Percentiles rank a stretch among this genome's conserved stretches.
Conservation (phyloP, 2,329 filamentous ascomycete genomes). For the Fusarium kyushuense region DNA sequence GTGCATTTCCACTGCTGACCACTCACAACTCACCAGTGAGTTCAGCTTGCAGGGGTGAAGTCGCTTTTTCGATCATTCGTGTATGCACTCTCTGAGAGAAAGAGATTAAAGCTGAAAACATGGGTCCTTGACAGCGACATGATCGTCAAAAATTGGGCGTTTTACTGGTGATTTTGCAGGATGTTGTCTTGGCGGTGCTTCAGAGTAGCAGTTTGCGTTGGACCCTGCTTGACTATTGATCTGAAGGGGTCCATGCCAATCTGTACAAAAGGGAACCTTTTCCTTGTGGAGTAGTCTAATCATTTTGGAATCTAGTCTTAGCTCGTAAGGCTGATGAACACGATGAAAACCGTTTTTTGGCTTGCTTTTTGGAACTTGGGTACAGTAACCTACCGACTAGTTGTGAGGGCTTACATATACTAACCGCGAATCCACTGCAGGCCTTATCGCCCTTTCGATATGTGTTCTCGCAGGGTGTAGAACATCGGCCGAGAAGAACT, state of each 20-base stretch:
- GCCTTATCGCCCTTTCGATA: constrained; percentile 33
- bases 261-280: background rate
- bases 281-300: background rate
- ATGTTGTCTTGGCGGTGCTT: constrained; percentile 16
- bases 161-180: background rate
- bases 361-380: constrained; percentile 30
- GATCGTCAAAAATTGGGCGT: background rate
- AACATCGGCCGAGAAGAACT: constrained; percentile 30
- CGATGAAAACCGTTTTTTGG: constrained; percentile 20
- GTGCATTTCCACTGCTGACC: background rate
- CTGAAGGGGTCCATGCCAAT: no score
- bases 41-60: constrained; percentile 35
- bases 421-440: background rate
- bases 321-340: background rate
- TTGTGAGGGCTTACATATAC: background rate
- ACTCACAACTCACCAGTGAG: constrained; percentile 17
- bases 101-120: constrained; percentile 12
- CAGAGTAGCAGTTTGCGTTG: background rate
- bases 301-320: background rate
- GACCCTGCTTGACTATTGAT: background rate
- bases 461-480: constrained; percentile 36
- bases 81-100: constrained; percentile 7
- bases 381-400: background rate
- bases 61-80: background rate
- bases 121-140: background rate